Conservation (phyloP, 2,329 filamentous ascomycete species). For the Penicillium sp. region DNA sequence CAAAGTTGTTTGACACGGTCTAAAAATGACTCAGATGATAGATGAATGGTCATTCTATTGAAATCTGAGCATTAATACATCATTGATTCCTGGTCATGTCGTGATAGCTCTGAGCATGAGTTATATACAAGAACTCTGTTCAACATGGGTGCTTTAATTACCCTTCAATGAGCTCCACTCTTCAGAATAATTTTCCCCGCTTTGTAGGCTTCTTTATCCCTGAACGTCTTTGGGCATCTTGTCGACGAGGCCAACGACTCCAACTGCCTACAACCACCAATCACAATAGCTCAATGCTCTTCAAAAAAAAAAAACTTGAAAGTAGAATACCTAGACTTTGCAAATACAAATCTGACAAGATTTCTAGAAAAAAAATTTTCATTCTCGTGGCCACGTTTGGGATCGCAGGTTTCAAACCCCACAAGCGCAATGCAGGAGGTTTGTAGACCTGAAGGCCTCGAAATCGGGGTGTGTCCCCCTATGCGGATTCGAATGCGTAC, state of each 20-base stretch:
- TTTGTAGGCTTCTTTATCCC: background rate
- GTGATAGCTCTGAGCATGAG: background rate
- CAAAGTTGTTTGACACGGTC: background rate
- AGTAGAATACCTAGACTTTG: background rate
- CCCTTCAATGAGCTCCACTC: background rate
- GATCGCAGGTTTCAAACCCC: constrained; percentile 12
- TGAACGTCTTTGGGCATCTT: background rate
- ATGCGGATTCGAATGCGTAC: constrained; percentile 3
- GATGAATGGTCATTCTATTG: background rate
- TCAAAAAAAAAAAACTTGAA: background rate
- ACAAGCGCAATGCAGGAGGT: background rate
- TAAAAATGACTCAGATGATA: background rate
- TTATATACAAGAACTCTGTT: background rate
- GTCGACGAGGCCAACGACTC: background rate
- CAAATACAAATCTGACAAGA: background rate
- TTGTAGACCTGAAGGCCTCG: background rate
- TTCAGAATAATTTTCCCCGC: constrained; percentile 3
- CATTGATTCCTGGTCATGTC: too few species aligned
- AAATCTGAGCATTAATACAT: background rate
- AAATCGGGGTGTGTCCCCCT: background rate
- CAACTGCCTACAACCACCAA: background rate
- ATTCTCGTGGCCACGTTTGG: constrained; percentile 5
- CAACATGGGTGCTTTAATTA: background rate
- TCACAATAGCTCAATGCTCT: background rate
- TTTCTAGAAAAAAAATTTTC: constrained; percentile 9